These are phyloP conservation scores for Yamadazyma songkhlaensis DNA, from an alignment of 1,139 yeast genomes.

Conservation along the genomic window DNA sequence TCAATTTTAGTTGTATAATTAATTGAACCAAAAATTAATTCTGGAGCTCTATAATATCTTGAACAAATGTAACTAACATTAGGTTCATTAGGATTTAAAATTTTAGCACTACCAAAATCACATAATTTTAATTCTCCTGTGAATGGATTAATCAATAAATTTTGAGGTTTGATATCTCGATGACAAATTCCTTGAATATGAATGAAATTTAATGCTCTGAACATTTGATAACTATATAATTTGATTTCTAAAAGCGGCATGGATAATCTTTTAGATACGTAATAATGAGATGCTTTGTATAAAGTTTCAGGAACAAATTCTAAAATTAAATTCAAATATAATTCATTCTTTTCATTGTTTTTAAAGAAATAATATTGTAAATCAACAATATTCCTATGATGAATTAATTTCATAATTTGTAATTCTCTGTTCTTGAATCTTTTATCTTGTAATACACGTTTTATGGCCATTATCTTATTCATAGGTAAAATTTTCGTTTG, in stretches of 20 bases:
- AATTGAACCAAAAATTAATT: constrained; percentile 85
- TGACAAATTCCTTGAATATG: constrained; percentile 93
- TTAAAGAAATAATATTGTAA: constrained; percentile 88
- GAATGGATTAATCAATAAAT: constrained; percentile 69
- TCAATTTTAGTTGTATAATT: constrained; percentile 96
- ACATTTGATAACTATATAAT: constrained; percentile 85
- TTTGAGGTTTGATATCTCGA: constrained; percentile 82
- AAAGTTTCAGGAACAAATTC: constrained; percentile 95
- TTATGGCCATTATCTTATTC: constrained; percentile 83
- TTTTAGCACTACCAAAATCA: constrained; percentile 82
- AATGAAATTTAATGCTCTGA: constrained; percentile 87
- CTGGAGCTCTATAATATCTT: constrained; percentile 82
- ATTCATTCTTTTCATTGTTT: constrained; percentile 72
- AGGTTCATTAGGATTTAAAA: constrained; percentile 69
- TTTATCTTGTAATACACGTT: constrained; percentile 90
- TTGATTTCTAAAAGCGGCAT: constrained; percentile 93
- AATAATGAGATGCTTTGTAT: constrained; percentile 81
- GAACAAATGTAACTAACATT: constrained; percentile 79
- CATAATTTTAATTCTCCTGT: constrained; percentile 68
- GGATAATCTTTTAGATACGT: constrained; percentile 69
- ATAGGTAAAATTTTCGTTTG: constrained; percentile 78
- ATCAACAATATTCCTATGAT: constrained; percentile 85
- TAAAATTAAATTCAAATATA: constrained; percentile 81
- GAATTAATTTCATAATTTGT: constrained; percentile 89
- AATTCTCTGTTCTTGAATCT: constrained; percentile 95